Conservation (phyloP, 495 filamentous ascomycete genomes). For the Tuber borchii region DNA sequence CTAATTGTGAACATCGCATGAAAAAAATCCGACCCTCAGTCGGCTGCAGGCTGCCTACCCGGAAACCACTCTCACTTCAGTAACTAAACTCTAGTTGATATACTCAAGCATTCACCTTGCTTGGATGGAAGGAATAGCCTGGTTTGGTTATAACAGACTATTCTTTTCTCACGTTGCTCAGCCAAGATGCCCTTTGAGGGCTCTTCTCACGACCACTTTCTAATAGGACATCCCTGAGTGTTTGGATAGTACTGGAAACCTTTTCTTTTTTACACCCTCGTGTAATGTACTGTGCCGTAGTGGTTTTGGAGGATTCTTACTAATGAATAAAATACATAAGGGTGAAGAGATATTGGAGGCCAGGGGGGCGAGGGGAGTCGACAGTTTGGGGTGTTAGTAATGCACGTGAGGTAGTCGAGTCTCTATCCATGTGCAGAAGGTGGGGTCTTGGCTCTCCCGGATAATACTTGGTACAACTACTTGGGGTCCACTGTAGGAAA, state of each 20-base stretch:
- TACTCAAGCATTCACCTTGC: not conserved
- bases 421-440: not conserved
- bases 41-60: not conserved
- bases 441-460: not conserved
- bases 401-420: not conserved
- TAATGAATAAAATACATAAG: not conserved
- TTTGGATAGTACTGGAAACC: not conserved
- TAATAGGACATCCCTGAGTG: not conserved
- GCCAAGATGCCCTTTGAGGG: not conserved
- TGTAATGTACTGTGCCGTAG: not conserved
- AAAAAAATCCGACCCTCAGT: not conserved
- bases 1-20: not conserved
- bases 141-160: not conserved
- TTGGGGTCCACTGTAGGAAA: constrained; percentile 8
- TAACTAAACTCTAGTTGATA: not conserved
- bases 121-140: not conserved
- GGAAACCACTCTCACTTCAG: not conserved
- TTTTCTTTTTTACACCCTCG: not conserved
- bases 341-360: not conserved
- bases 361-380: not conserved
- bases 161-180: not conserved
- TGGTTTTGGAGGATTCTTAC: not conserved
- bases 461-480: not conserved
- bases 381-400: not conserved
- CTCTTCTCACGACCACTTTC: not conserved